Evolutionary conservation across 495 filamentous ascomycete genomes (phyloP), one percentile per base, ranked within the genome.

Genomic region (Penicillium steckii): DNA sequence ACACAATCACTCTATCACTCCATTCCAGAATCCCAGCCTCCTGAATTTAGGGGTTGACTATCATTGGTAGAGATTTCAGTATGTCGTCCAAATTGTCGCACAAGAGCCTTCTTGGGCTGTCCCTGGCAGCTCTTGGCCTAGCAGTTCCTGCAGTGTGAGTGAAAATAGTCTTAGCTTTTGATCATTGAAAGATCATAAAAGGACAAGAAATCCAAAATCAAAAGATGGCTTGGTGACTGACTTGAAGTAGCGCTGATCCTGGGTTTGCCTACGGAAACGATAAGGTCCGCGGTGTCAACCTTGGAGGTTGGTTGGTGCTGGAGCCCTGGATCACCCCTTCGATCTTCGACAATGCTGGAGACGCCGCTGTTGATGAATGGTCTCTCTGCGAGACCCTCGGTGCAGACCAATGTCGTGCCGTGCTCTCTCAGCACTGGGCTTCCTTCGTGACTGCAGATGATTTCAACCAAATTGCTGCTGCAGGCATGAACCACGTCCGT

Each of bases 401-500:
- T 27, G 61, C 72, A 10, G 70, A 73, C 35, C 69, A 73, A 42
- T 82, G 83, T 24, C 64, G 66, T 13, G 49, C 58, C 12, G 67
- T 68, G 23, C 66, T 88, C 38, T 62, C 65, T 1, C 41, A 72
- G 24, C 85, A 88, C 58, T 88, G 85, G 85, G 65, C 67, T 43
- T 73, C 70, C 46, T 91, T 80, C 73, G 84, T 91, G 60, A 86
- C 82, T 5, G 67, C 82, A 54, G 75, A 67, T 32, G 88, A 92
- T 65, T 87, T 92, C 58, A 65, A 73, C 6, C 73, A 84, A 44
- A 91, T 92, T 44, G 80, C 80, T 12, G 62, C 65, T 4, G 71
- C 78, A 3, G 88, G 89, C 12, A 62, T 91, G 55, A 91, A 90
- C 65, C 85, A 88, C 48, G 86, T 91, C 30, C 77, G 88, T 46